A percentile compares a stretch with the other conserved stretches of the same genome.
Evolutionary conservation across 495 filamentous ascomycete genomes (phyloP).

Genomic region (Aspergillus campestris): DNA sequence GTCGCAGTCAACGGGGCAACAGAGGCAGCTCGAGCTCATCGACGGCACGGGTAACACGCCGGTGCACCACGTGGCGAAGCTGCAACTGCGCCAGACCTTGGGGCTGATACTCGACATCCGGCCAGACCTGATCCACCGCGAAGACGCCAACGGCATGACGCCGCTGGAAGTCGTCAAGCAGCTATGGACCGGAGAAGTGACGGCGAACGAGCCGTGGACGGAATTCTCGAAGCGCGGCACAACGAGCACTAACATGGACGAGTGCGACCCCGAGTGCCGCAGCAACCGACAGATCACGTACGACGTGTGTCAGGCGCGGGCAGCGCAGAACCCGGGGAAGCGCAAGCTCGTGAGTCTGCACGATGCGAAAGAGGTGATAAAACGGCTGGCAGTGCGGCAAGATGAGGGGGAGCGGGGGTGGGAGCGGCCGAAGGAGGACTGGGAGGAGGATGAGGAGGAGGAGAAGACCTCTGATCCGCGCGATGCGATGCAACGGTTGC

Average conservation of each 20-base stretch:
- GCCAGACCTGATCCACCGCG: constrained; percentile 51
- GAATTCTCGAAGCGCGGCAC: constrained; percentile 1
- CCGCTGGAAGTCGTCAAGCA: constrained; percentile 56
- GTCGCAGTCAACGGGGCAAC: constrained; percentile 29
- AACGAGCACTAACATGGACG: constrained; percentile 8
- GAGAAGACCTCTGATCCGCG: background rate
- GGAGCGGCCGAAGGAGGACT: too few species aligned
- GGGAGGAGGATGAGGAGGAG: constrained; percentile 2
- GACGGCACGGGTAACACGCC: constrained; percentile 61
- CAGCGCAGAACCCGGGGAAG: constrained; percentile 22
- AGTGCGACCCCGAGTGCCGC: background rate
- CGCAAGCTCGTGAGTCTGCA: constrained; percentile 56
- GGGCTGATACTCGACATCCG: constrained; percentile 45
- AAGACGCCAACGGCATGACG: constrained; percentile 64
- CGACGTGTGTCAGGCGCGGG: constrained; percentile 15
- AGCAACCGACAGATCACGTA: constrained; percentile 10
- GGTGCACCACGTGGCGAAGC: constrained; percentile 48
- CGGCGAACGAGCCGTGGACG: background rate
- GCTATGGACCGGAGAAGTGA: constrained; percentile 31
- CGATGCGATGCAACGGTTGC: background rate
- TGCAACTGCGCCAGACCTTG: constrained; percentile 24
- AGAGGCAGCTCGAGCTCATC: constrained; percentile 49
- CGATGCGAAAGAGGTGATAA: constrained; percentile 67
- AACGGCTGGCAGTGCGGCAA: constrained; percentile 42
- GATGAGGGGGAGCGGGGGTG: constrained; percentile 1